Evolutionary conservation across 2,329 filamentous ascomycete species (phyloP).

Genomic region (Coniella lustricola): DNA sequence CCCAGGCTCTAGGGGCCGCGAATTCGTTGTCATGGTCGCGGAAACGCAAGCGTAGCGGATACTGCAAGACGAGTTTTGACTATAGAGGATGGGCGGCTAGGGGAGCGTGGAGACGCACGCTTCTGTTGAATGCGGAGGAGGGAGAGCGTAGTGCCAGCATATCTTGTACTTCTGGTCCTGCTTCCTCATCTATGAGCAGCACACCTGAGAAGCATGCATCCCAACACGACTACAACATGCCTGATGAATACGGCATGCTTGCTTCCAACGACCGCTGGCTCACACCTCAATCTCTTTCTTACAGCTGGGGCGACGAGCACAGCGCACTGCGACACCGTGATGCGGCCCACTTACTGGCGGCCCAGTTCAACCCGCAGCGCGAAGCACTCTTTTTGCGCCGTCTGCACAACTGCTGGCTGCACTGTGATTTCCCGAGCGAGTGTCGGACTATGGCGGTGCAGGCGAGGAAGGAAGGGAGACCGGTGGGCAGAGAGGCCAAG

Average conservation of each 20-base stretch:
- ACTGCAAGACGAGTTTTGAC: constrained; percentile 27
- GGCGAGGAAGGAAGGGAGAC: constrained; percentile 14
- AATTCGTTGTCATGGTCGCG: constrained; percentile 11
- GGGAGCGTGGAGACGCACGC: constrained; percentile 25
- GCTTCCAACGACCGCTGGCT: not conserved
- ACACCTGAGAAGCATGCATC: too few relatives aligned
- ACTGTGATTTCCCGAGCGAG: constrained; percentile 25
- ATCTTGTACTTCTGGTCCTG: too few relatives aligned
- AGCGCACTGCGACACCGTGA: not conserved
- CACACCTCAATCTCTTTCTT: not conserved
- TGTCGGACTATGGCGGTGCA: constrained; percentile 18
- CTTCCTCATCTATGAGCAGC: too few relatives aligned
- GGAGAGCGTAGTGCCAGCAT: too few relatives aligned
- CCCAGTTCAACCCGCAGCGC: constrained; percentile 1
- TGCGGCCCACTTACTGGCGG: not conserved
- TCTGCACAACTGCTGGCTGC: constrained; percentile 20
- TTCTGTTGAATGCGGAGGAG: constrained; percentile 5
- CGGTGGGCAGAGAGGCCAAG: constrained; percentile 4
- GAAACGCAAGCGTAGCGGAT: constrained; percentile 10
- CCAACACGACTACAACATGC: not conserved
- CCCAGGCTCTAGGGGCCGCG: constrained; percentile 15
- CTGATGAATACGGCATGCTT: not conserved
- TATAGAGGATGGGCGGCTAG: constrained; percentile 24
- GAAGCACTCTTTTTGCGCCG: constrained; percentile 18
- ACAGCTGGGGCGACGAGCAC: constrained; percentile 10